Conservation (phyloP, 176 grass and related monocot genomes). For the maize (Zea mays) region Zm-B73-REFERENCE-NAM-5.0 NC_050099.1:116243501-116244000, state of each 20-base stretch:
- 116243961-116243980: too few species aligned
- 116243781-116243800: constrained; percentile 36
- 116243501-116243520: too few species aligned
- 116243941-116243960: too few species aligned
- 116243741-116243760: constrained; percentile 40
- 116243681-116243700: constrained; percentile 25
- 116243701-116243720: constrained; percentile 11
- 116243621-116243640: constrained; percentile 41
- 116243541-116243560: constrained; percentile 54
- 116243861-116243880: neutral
- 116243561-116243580: constrained; percentile 30
- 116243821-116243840: neutral
- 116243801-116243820: neutral
- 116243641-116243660: constrained; percentile 44
- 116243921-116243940: too few species aligned
- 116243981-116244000: too few species aligned
- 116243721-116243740: constrained; percentile 15
- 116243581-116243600: constrained; percentile 45
- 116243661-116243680: constrained; percentile 44
- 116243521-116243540: constrained; percentile 40
- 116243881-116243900: too few species aligned
- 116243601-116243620: constrained; percentile 43
- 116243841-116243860: neutral
- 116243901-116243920: too few species aligned
- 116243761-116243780: constrained; percentile 39